phyloP scores from a whole-genome alignment of 345 rosid genomes.

The Murraya paniculata region DNA sequence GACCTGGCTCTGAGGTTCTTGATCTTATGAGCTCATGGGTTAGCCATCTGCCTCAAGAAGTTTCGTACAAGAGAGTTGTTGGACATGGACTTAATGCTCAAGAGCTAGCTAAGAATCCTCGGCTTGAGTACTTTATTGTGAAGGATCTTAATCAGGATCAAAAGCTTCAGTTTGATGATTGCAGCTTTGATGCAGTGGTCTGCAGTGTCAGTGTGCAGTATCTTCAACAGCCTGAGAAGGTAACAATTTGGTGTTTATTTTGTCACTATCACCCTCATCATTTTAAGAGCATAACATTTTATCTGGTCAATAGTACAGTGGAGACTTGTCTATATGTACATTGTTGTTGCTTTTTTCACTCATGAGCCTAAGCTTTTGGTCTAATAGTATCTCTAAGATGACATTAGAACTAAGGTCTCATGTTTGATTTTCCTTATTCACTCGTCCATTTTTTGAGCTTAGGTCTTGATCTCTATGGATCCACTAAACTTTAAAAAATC shows the following conservation, averaged over 20 bases:
- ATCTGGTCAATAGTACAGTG: too few species aligned
- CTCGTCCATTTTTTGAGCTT: too few species aligned
- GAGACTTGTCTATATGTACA: too few species aligned
- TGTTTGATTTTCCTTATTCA: too few species aligned
- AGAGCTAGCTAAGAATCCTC: conserved; percentile 77
- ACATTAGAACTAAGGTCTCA: too few species aligned
- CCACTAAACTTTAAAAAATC: not conserved
- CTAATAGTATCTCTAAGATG: too few species aligned
- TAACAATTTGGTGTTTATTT: conserved; percentile 16
- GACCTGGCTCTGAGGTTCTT: conserved; percentile 66
- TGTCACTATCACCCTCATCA: too few species aligned
- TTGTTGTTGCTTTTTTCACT: too few species aligned
- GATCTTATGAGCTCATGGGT: conserved; percentile 95
- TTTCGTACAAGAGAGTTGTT: conserved; percentile 61
- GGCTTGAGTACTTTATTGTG: conserved; percentile 57
- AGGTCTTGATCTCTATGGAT: not conserved
- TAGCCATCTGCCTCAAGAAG: conserved; percentile 77
- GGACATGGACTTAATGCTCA: conserved; percentile 95
- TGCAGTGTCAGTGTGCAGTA: conserved; percentile 87
- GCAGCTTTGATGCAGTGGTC: conserved; percentile 68
- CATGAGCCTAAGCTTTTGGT: too few species aligned
- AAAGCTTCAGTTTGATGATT: conserved; percentile 46
- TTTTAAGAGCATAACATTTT: too few species aligned
- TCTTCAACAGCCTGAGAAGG: conserved; percentile 89
- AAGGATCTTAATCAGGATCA: conserved; percentile 69